Base-by-base conservation (phyloP, 2,329 filamentous ascomycete genomes). In the Pseudogymnoascus sp. region DNA sequence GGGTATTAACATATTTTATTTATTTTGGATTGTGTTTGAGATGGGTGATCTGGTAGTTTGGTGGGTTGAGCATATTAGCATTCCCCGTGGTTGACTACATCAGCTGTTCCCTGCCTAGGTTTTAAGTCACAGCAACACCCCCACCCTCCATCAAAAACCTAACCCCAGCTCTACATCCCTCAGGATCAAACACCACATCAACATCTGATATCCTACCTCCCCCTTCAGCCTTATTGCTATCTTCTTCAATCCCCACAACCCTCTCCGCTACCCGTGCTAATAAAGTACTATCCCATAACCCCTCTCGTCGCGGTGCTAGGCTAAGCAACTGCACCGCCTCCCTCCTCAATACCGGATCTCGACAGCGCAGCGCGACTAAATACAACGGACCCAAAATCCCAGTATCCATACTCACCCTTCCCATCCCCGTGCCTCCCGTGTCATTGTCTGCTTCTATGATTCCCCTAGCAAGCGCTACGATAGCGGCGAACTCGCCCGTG, bases 311-410 rank as follows among this genome's bases (percentile, higher is more conserved):
- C 79, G 67, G 81, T 84, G 65, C 79, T 82, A 59, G n/a, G n/a
- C 77, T 75, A 58, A 88, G 72, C 8, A 88, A 74, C 66, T 82
- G 78, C 58, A 87, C 85, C 12, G 85, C 84, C 65, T 82, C 80
- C 16, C 82, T 77, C 14, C 85, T 79, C 38, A 81, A 77, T 1
- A 74, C 66, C 0, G 79, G 78, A 63, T 86, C 80, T 3, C 84
- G 79, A 67, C 84, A 87, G 67, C 85, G 85, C 9, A 82, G 85
- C 6, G 83, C 84, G 12, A 85, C 82, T 2, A 86, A 79, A 64
- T 83, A 88, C 1, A 88, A 76, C 0, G 83, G 82, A 4, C 84
- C 82, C 2, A 88, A 79, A 61, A 88, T 83, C 28, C 84, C 85
- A 7, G 85, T 72, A 59, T 86, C 39, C 8, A 42, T 19, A 4